Evolutionary conservation across 2,329 filamentous ascomycete species (phyloP), one percentile per base, ranked within the genome.

Genomic region (Ophiocordyceps robertsii): DNA sequence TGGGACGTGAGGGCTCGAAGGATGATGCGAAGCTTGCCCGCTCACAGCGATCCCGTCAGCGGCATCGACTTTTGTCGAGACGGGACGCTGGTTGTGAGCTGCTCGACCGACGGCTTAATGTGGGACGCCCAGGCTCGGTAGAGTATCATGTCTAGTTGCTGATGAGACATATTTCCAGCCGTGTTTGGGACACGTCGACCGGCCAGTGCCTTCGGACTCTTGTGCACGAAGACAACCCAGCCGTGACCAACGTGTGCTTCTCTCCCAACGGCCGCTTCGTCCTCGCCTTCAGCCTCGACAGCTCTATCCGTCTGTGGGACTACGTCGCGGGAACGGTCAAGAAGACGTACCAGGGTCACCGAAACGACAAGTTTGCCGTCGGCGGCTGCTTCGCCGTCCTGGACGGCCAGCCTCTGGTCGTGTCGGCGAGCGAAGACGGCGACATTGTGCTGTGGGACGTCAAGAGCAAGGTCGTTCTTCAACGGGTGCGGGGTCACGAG

Each of bases 341-440:
- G 55, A 98, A 98, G 70, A 98, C 92, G 13, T 98, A 96, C 62
- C 88, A 95, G 59, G 92, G 92, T 0, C 92, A 96, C 56, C 66
- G 69, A 43, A 98, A 98, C 59, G 72, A 77, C 43, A 81, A 81
- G 47, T 96, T 84, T 62, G 90, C 86, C 49, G 72, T 96, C n/a
- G 77, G 77, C 3, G 86, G 88, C 4, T 82, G 82, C 35, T 95
- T 96, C 56, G 89, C 86, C 12, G 71, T 76, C 42, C 53, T 63
- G 37, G 63, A 54, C 12, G 58, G 53, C 4, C 53, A 57, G 21
- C 56, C 69, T 0, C 94, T 94, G 53, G 75, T 89, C 14, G 84
- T 80, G 0, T 84, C 83, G 30, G 87, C 89, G 0, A 93, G 86
- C 59, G 90, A 96, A 59, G 86, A 95, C 53, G 87, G 89, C 14